A percentile compares a stretch with the other conserved stretches of the same genome.
Conservation (phyloP, 192 early-diverging fungal species). For the Podila epigama region DNA sequence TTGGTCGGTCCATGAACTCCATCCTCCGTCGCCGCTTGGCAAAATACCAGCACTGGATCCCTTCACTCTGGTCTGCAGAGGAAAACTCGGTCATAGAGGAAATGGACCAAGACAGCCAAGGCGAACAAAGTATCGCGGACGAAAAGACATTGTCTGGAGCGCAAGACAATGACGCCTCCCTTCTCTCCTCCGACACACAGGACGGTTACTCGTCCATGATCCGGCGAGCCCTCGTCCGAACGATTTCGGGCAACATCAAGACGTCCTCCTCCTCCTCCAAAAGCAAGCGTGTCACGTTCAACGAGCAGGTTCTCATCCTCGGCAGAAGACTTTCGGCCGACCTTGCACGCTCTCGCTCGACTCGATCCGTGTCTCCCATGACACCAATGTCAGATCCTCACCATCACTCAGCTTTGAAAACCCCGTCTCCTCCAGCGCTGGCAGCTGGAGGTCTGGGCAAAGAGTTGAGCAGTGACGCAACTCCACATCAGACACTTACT, state of each 20-base stretch:
- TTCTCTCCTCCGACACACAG: neutral
- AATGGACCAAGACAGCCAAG: neutral
- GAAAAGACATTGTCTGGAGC: no score
- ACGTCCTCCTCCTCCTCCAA: no score
- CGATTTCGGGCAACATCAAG: slow-evolving; percentile 10
- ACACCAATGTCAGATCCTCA: neutral
- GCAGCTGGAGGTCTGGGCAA: neutral
- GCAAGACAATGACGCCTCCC: neutral
- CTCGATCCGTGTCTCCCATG: neutral
- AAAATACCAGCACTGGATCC: slow-evolving; percentile 34
- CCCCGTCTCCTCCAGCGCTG: neutral
- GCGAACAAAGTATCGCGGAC: no score
- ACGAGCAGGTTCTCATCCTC: slow-evolving; percentile 37
- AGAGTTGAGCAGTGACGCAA: neutral
- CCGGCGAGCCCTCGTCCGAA: slow-evolving; percentile 11
- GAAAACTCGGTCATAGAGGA: slow-evolving; percentile 5
- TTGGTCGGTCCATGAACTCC: slow-evolving; percentile 32
- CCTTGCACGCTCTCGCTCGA: neutral
- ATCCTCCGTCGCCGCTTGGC: slow-evolving; percentile 13
- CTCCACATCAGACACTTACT: neutral
- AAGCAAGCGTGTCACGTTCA: slow-evolving; percentile 43
- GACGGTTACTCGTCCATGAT: neutral
- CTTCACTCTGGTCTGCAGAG: slow-evolving; percentile 20
- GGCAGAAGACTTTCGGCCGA: slow-evolving; percentile 30
- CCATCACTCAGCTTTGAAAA: neutral